These are phyloP conservation scores for Alternaria panax DNA, from an alignment of 2,329 filamentous ascomycete genomes.

Conservation along the genomic window DNA sequence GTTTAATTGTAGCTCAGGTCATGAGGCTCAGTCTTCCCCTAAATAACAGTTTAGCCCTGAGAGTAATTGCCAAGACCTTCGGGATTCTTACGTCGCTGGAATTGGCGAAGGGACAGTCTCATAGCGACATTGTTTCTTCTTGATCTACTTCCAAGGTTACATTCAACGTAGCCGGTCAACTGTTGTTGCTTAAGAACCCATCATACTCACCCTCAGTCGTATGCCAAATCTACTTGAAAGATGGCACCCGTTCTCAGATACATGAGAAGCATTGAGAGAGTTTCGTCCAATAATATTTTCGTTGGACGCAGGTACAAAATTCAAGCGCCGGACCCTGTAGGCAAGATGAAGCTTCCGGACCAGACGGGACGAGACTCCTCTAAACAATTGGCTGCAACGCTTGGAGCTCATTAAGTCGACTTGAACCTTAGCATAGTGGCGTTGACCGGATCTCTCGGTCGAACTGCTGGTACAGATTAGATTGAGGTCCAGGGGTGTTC, in stretches of 20 bases:
- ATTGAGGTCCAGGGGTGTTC: conserved; percentile 15
- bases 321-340: conserved; percentile 12
- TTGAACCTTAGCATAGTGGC: conserved; percentile 31
- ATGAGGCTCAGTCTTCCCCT: conserved; percentile 29
- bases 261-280: conserved; percentile 4
- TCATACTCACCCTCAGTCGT: neutral
- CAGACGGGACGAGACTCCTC: conserved; percentile 46
- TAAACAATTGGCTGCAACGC: conserved; percentile 24
- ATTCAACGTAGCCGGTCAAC: neutral
- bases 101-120: neutral
- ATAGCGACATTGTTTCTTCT: neutral
- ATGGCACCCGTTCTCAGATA: neutral
- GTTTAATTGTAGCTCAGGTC: conserved; percentile 28
- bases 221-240: neutral
- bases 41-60: conserved; percentile 1
- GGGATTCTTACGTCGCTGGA: conserved; percentile 9
- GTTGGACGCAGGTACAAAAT: conserved; percentile 18
- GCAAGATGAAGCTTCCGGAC: conserved; percentile 35
- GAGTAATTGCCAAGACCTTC: neutral
- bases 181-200: neutral
- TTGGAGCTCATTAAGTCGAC: conserved; percentile 26
- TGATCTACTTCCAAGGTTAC: neutral
- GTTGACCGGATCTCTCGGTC: conserved; percentile 32
- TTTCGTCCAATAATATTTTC: conserved; percentile 9
- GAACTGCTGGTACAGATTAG: conserved; percentile 13